Conservation (phyloP, 2,329 filamentous ascomycete species). For the Fusarium austroafricanum region DNA sequence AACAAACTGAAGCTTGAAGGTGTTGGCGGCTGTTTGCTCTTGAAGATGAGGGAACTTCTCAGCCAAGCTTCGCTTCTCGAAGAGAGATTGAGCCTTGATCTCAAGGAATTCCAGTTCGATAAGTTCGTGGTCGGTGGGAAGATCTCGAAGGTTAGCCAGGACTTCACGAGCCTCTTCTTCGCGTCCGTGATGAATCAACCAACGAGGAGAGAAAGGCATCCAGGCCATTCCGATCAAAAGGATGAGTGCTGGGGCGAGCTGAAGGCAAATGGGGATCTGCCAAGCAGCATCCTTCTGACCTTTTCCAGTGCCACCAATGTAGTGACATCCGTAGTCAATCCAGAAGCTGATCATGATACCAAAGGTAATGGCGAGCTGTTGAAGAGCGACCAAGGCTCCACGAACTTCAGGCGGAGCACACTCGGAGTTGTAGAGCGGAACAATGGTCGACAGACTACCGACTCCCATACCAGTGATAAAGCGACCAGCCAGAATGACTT, state of each 20-base stretch:
- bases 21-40: constrained; percentile 54
- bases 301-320: constrained; percentile 66
- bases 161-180: constrained; percentile 74
- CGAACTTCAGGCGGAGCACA: constrained; percentile 58
- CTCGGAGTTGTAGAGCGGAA: constrained; percentile 65
- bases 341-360: constrained; percentile 75
- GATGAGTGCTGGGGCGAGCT: constrained; percentile 74
- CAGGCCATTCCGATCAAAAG: constrained; percentile 78
- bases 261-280: constrained; percentile 78
- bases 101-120: constrained; percentile 83
- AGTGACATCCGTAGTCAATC: constrained; percentile 74
- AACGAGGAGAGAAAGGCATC: constrained; percentile 83
- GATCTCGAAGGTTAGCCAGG: constrained; percentile 70
- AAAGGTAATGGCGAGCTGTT: constrained; percentile 68
- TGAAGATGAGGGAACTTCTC: constrained; percentile 20
- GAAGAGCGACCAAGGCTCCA: constrained; percentile 58
- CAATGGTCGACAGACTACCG: constrained; percentile 75
- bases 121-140: constrained; percentile 70
- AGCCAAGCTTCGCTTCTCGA: constrained; percentile 68
- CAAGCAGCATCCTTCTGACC: constrained; percentile 75
- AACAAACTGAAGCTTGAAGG: constrained; percentile 76
- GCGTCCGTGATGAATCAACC: constrained; percentile 76
- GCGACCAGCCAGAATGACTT: constrained; percentile 74
- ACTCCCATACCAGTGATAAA: constrained; percentile 81
- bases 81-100: constrained; percentile 81